Base-by-base conservation (phyloP, 106 monocot species). In the Allium sativum region DNA sequence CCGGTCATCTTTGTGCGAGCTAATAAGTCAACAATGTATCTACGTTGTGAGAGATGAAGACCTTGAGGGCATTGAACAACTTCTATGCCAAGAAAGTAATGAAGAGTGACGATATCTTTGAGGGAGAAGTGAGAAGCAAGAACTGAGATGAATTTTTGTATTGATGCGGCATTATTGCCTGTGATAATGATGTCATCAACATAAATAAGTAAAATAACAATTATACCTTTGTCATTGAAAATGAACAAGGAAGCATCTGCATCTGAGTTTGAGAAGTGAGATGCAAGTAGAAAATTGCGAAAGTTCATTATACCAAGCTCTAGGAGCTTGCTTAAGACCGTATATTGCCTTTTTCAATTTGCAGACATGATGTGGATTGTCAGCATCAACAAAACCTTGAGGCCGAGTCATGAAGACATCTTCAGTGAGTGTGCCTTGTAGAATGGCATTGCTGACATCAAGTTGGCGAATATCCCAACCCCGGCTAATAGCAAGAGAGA, bases 1-100 rank as follows among this genome's bases (percentile, higher is more conserved):
- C 40, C 61, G 11, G 0, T 9, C 44, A 45, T 61, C 16, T 44
- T 61, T 11, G 15, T 12, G 12, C 15, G 22, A 8, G 22, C 58
- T 3, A 40, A 12, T 7, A 58, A 12, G 6, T 58, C 58, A 1
- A 1, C 1, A 18, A 58, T 58, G 41, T 58, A 40, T 40, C 41
- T 58, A 1, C 15, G 22, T 21, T 58, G 58, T 14, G 58, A 40
- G 7, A 58, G 22, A 40, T 40, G 8, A 9, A 44, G 12, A 8
- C 61, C 61, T 9, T 8, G 17, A 44, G n/a, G 1, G 7, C 7
- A 7, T 8, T 12, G 44, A 7, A 44, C 10, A 10, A 61, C 61
- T 61, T 61, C 44, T 16, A 61, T 14, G 9, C 43, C 61, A 1
- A 61, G 7, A n/a, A 61, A 61, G 17, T 21, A 40, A 58, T 42